A percentile compares a stretch with the other conserved stretches of the same genome.
Evolutionary conservation across 2,329 filamentous ascomycete species (phyloP).

Genomic region (Epicoccum nigrum): DNA sequence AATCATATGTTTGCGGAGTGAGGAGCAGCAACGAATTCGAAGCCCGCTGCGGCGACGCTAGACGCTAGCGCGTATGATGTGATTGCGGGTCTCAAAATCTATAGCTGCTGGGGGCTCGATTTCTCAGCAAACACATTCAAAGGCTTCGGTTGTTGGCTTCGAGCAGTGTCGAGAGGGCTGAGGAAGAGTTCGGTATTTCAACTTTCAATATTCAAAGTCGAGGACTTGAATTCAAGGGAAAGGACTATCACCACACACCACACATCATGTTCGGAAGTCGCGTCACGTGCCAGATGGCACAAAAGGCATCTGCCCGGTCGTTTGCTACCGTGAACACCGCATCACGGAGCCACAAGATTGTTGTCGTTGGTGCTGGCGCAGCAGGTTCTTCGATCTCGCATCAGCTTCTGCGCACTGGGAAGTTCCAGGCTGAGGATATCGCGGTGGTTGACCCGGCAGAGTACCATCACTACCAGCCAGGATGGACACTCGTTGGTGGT

Average conservation of each 20-base stretch:
- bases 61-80: slow-evolving; percentile 13
- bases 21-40: neutral
- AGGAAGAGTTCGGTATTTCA: neutral
- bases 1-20: slow-evolving; percentile 10
- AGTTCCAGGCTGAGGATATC: slow-evolving; percentile 65
- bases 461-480: slow-evolving; percentile 72
- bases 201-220: neutral
- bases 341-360: slow-evolving; percentile 64
- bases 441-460: slow-evolving; percentile 67
- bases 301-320: slow-evolving; percentile 11
- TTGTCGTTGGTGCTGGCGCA: slow-evolving; percentile 70
- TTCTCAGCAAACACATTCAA: slow-evolving; percentile 8
- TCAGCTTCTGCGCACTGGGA: slow-evolving; percentile 67
- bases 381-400: slow-evolving; percentile 71
- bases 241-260: neutral
- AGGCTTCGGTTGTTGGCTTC: neutral
- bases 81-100: slow-evolving; percentile 17
- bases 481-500: slow-evolving; percentile 72
- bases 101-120: slow-evolving; percentile 4
- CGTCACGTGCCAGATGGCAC: slow-evolving; percentile 19
- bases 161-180: too few relatives aligned
- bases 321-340: slow-evolving; percentile 39
- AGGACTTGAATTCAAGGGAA: neutral
- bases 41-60: slow-evolving; percentile 13
- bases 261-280: slow-evolving; percentile 14